Evolutionary conservation across 495 filamentous ascomycete species (phyloP), one percentile per base, ranked within the genome.

Genomic region (Lepidopterella palustris): DNA sequence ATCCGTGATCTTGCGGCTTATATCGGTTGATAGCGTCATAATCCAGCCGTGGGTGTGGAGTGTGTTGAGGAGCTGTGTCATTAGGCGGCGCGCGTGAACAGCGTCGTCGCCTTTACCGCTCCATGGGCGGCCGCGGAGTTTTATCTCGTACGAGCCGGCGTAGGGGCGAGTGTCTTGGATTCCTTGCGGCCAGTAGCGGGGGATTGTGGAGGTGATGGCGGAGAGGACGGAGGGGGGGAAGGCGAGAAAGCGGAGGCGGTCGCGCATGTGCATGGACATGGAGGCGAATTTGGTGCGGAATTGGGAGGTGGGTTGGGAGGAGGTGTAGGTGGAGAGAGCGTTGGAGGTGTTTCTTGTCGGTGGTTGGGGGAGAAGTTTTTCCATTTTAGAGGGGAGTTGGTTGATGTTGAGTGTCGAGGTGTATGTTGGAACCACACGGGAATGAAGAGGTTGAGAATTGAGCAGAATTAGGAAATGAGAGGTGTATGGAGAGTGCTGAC

Each of bases 11-110:
- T 57, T 62, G 23, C 45, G 51, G 29, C 24, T 52, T 5, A 66
- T 39, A 25, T 68, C 55, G 0, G 63, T 62, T 24, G 39, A 55
- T 28, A 60, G 26, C 24, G 55, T 60, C 55, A 68, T 27, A 2
- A 68, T 60, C 62, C 63, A 66, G 0, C 66, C 66, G 11, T 31
- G 31, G 2, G 20, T 20, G 45, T 62, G 60, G 18, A 68, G 59
- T 26, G 35, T 45, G 0, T 20, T 25, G 13, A 68, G 27, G n/a
- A 68, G 13, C 0, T 25, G 51, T 11, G 42, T 50, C 13, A 65
- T 60, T 5, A 68, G 32, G 1, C 59, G 42, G 9, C 59, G 56
- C 0, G 59, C 54, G 15, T 60, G 40, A 18, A 65, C 53, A 3
- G 49, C 55, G 23, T 57, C 24, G 8, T 40, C 32, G 25, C 55